Evolutionary conservation across 768 basidiomycete genomes (phyloP).

Genomic region (Hericium coralloides): DNA sequence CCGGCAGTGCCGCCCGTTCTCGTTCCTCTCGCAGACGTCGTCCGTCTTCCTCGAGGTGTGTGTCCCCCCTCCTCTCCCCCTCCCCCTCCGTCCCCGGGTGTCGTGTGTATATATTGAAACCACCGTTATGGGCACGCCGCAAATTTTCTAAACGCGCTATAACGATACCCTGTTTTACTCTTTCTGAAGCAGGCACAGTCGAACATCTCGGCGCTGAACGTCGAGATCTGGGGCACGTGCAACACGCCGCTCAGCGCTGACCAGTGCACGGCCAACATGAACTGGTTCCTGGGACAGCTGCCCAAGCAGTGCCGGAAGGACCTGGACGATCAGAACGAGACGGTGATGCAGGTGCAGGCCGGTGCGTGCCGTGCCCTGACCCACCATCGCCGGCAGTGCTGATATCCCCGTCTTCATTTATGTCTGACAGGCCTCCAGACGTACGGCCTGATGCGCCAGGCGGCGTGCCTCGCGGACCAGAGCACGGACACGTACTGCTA

Average conservation of each 20-base stretch:
- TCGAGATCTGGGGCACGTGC: constrained; percentile 73
- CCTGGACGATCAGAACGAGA: constrained; percentile 38
- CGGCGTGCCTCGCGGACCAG: constrained; percentile 52
- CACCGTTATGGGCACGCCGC: constrained; percentile 1
- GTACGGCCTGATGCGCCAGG: constrained; percentile 52
- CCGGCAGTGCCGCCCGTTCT: constrained; percentile 70
- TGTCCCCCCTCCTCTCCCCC: constrained; percentile 12
- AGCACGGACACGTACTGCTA: constrained; percentile 64
- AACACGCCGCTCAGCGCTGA: constrained; percentile 41
- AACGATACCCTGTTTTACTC: constrained; percentile 2
- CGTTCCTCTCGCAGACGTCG: constrained; percentile 51
- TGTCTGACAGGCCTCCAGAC: constrained; percentile 42
- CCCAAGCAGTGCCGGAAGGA: constrained; percentile 47
- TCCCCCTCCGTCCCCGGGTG: neutral
- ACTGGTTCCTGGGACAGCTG: constrained; percentile 44
- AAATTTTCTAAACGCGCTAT: constrained; percentile 7
- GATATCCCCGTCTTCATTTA: neutral
- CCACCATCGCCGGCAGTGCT: neutral
- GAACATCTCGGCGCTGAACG: constrained; percentile 54
- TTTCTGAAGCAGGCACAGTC: constrained; percentile 45
- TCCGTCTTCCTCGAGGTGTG: constrained; percentile 44
- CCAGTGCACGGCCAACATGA: constrained; percentile 63
- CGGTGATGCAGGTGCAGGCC: constrained; percentile 45
- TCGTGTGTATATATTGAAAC: neutral
- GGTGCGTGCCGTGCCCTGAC: constrained; percentile 32